Percentiles rank a stretch among this genome's conserved stretches.
These are phyloP conservation scores for Orbilia ellipsospora DNA, from an alignment of 2,329 filamentous ascomycete species.

Conservation along the genomic window DNA sequence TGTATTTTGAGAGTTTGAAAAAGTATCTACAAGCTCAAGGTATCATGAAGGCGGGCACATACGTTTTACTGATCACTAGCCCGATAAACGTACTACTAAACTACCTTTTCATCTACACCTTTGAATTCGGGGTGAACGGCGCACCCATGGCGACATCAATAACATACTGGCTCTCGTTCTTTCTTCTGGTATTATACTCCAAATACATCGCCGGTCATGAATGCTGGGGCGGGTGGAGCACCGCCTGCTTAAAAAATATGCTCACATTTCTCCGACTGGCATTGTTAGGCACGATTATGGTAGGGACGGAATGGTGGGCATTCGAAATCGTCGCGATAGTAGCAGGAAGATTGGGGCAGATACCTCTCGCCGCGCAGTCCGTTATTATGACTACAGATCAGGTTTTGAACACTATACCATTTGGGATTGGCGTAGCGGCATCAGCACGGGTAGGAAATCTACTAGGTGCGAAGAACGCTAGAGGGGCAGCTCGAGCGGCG, in stretches of 20 bases:
- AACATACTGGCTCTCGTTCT: slow-evolving; percentile 85
- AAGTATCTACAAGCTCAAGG: slow-evolving; percentile 87
- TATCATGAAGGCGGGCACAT: slow-evolving; percentile 81
- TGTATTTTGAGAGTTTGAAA: slow-evolving; percentile 87
- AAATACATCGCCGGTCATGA: slow-evolving; percentile 76
- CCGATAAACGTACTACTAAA: slow-evolving; percentile 84
- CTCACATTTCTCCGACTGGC: slow-evolving; percentile 79
- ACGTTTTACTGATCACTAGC: slow-evolving; percentile 82
- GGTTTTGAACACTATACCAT: slow-evolving; percentile 76
- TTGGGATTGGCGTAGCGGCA: slow-evolving; percentile 84
- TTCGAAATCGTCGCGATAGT: slow-evolving; percentile 90
- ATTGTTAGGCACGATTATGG: slow-evolving; percentile 79
- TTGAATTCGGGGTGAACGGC: slow-evolving; percentile 78
- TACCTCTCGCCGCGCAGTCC: slow-evolving; percentile 82
- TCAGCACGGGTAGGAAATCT: slow-evolving; percentile 83
- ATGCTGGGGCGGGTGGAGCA: slow-evolving; percentile 81
- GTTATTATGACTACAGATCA: slow-evolving; percentile 93
- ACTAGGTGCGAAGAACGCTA: slow-evolving; percentile 74
- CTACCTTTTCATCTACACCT: slow-evolving; percentile 79
- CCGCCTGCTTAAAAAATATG: slow-evolving; percentile 74
- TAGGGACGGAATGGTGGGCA: slow-evolving; percentile 91
- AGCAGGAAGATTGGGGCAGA: slow-evolving; percentile 81
- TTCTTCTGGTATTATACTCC: slow-evolving; percentile 78
- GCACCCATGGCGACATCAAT: slow-evolving; percentile 85
- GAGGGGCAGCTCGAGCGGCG: slow-evolving; percentile 76